Evolutionary conservation across 345 rosid genomes (phyloP).

Genomic region (Acer saccharum): DNA sequence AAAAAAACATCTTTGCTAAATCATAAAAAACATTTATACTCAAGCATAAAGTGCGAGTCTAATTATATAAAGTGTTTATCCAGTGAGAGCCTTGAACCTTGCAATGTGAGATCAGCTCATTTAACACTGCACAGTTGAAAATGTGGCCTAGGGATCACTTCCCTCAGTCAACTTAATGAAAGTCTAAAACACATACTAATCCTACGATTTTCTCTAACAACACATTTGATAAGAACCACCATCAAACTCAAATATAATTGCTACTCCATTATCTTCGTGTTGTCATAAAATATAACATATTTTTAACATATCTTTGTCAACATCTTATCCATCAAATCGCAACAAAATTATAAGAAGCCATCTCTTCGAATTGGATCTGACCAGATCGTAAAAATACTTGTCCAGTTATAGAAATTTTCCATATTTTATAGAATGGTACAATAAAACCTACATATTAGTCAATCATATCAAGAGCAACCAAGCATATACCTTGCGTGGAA

Average conservation of each 20-base stretch:
- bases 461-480: neutral
- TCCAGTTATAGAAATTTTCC: neutral
- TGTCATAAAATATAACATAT: neutral
- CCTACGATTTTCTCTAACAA: neutral
- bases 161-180: neutral
- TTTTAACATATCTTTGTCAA: neutral
- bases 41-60: neutral
- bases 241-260: neutral
- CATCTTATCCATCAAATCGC: neutral
- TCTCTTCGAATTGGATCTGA: neutral
- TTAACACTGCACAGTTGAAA: neutral
- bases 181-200: neutral
- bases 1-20: neutral
- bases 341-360: neutral
- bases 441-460: neutral
- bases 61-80: neutral
- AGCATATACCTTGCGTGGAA: slow-evolving; percentile 66
- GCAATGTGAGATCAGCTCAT: neutral
- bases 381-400: neutral
- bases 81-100: neutral
- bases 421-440: neutral
- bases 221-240: neutral
- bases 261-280: neutral
- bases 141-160: neutral
- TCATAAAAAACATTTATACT: neutral